phyloP scores from a whole-genome alignment of 2,329 filamentous ascomycete species.

The Phyllosticta citriasiana region DNA sequence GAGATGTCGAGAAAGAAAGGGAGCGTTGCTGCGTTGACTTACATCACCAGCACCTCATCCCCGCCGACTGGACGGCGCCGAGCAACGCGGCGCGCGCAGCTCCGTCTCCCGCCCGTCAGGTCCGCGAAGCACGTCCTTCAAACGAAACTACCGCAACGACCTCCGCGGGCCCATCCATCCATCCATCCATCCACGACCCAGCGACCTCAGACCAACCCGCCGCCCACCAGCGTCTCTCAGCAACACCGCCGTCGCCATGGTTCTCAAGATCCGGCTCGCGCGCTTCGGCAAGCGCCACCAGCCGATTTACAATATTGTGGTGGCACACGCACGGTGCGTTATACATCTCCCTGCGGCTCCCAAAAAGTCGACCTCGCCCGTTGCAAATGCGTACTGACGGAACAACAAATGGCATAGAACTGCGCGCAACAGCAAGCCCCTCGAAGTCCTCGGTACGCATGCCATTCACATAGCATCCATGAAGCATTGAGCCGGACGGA shows the following conservation, averaged over 20 bases:
- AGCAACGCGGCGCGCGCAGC: not conserved
- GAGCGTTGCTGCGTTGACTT: not conserved
- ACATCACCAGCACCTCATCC: not conserved
- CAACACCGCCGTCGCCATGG: constrained; percentile 49
- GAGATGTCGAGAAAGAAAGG: not conserved
- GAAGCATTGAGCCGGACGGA: constrained; percentile 31
- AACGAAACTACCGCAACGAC: not conserved
- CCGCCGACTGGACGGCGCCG: not conserved
- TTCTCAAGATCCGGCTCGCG: constrained; percentile 84
- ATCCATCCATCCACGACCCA: not conserved
- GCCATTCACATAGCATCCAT: constrained; percentile 45
- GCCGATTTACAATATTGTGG: constrained; percentile 97
- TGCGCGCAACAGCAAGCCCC: constrained; percentile 74
- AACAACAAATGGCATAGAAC: constrained; percentile 48
- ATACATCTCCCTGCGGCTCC: not conserved
- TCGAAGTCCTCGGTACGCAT: constrained; percentile 76
- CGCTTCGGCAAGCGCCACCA: constrained; percentile 81
- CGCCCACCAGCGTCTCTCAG: not conserved
- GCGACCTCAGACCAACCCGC: not conserved
- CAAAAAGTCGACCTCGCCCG: not conserved
- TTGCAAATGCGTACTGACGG: not conserved
- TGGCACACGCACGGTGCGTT: constrained; percentile 76
- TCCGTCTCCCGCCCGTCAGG: not conserved
- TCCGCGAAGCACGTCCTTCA: not conserved
- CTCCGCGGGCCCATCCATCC: not conserved